A percentile compares a stretch with the other conserved stretches of the same genome.
Conservation (phyloP, 225 moss, liverwort and hornwort genomes). For the Pseudoscleropodium purum region DNA sequence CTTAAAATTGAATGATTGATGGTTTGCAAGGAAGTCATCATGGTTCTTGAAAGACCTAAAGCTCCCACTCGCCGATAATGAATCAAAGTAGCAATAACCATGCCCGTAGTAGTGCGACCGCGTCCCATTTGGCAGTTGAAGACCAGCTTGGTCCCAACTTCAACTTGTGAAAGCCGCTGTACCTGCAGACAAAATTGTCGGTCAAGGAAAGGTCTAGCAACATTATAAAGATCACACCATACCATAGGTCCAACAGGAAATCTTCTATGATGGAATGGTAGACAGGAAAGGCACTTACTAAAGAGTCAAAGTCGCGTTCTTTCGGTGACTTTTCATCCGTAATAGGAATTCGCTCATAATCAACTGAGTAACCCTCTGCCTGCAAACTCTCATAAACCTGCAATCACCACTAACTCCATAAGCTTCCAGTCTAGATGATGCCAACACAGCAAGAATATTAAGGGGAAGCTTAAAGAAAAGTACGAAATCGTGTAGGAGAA, state of each 20-base stretch:
- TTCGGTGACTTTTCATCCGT: slow-evolving; percentile 99
- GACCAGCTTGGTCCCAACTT: slow-evolving; percentile 68
- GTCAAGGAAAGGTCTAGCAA: background rate
- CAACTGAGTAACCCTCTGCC: slow-evolving; percentile 82
- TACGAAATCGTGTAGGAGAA: background rate
- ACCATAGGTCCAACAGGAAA: background rate
- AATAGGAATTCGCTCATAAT: slow-evolving; percentile 97
- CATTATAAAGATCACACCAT: background rate
- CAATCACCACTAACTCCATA: slow-evolving; percentile 13
- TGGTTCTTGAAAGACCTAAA: slow-evolving; percentile 49
- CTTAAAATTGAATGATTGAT: background rate
- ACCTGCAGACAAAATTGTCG: slow-evolving; percentile 40
- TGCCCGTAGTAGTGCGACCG: slow-evolving; percentile 98
- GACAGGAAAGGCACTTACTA: slow-evolving; percentile 31
- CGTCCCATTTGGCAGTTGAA: slow-evolving; percentile 99
- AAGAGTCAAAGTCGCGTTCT: slow-evolving; percentile 94
- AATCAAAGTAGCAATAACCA: slow-evolving; percentile 97
- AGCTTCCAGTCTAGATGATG: background rate
- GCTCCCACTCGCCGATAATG: slow-evolving; percentile 79
- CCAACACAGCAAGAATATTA: background rate
- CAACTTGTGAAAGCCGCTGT: slow-evolving; percentile 88
- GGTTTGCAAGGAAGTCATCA: background rate
- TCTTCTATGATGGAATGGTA: background rate
- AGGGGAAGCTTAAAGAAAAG: background rate
- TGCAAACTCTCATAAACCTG: slow-evolving; percentile 98